Conservation (phyloP, 495 filamentous ascomycete genomes). For the Penicillium odoratum region DNA sequence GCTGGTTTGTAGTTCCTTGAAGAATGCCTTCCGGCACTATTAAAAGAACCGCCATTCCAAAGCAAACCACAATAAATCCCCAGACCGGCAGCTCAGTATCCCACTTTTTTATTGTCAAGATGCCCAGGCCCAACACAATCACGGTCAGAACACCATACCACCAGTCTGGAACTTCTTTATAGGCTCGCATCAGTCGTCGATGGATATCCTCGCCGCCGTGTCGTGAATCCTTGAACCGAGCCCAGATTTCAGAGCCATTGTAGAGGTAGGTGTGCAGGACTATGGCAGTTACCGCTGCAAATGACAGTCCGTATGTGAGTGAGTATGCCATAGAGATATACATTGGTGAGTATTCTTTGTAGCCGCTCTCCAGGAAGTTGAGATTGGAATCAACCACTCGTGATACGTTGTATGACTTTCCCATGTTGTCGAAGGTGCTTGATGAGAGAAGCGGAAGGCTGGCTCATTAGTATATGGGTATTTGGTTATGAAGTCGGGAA, state of each 20-base stretch:
- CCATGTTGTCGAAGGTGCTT: slow-evolving; percentile 63
- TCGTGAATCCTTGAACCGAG: slow-evolving; percentile 53
- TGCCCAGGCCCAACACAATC: slow-evolving; percentile 66
- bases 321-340: slow-evolving; percentile 66
- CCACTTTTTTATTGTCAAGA: slow-evolving; percentile 35
- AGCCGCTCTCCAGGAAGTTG: slow-evolving; percentile 53
- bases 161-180: slow-evolving; percentile 33
- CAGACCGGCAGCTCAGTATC: slow-evolving; percentile 81
- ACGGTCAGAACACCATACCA: slow-evolving; percentile 67
- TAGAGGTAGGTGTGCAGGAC: slow-evolving; percentile 61
- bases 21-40: slow-evolving; percentile 84
- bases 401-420: slow-evolving; percentile 53
- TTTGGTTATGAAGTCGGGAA: slow-evolving; percentile 16
- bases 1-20: slow-evolving; percentile 77
- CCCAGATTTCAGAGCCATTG: slow-evolving; percentile 58
- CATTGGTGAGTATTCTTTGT: slow-evolving; percentile 61
- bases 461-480: background rate
- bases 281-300: slow-evolving; percentile 60
- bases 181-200: slow-evolving; percentile 28
- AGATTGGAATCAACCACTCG: slow-evolving; percentile 50
- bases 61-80: slow-evolving; percentile 67
- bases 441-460: slow-evolving; percentile 59
- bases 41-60: slow-evolving; percentile 62
- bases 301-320: slow-evolving; percentile 61
- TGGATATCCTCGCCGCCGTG: slow-evolving; percentile 51